Base-by-base conservation (phyloP, 169 alveolate species). In the Eimeria brunetti region DNA sequence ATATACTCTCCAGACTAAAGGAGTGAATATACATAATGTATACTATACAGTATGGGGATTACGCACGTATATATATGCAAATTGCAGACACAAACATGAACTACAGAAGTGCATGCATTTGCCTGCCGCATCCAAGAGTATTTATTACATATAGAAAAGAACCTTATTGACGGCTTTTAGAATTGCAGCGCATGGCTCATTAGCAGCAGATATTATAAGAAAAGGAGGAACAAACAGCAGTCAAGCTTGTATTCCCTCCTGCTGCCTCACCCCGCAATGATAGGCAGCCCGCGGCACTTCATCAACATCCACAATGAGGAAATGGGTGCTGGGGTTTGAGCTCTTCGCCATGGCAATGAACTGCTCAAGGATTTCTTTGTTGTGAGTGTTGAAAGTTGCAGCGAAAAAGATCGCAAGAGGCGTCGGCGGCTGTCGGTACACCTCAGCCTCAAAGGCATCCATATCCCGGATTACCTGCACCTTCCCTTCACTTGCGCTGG, bases 271-370 rank as follows among this genome's bases (percentile, higher is more conserved):
- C 7, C 91, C 58, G 24, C 91, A 86, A 64, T 91, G 95, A 67
- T 91, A 91, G 11, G 95, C 95, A 24, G 95, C 95, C 9, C 95
- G 80, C n/a, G 95, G 95, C 76, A 91, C 95, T 60, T 78, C 90
- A 78, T 91, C 95, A 46, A 86, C 88, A 78, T 91, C 95, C 14
- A 91, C 62, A 20, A 91, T 44, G 53, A 91, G 91, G 51, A 91
- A 91, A 2, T 33, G 69, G 6, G 53, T 67, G 62, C 49, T 81
- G 83, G 30, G 12, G 92, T 67, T 33, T 44, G 62, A 81, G 33
- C 78, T 22, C 20, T 73, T 58, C 18, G 95, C 95, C 20, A 91
- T 12, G 38, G 56, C 49, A 11, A 33, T 56, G 51, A 91, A 91
- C 33, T 86, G 95, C 44, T 91, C 91, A 30, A 91, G 91, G 0